Percentiles rank a stretch among this genome's conserved stretches.
These are phyloP conservation scores for Fallopia convolvulus DNA, from an alignment of 148 eudicot species.

Conservation along the genomic window DNA sequence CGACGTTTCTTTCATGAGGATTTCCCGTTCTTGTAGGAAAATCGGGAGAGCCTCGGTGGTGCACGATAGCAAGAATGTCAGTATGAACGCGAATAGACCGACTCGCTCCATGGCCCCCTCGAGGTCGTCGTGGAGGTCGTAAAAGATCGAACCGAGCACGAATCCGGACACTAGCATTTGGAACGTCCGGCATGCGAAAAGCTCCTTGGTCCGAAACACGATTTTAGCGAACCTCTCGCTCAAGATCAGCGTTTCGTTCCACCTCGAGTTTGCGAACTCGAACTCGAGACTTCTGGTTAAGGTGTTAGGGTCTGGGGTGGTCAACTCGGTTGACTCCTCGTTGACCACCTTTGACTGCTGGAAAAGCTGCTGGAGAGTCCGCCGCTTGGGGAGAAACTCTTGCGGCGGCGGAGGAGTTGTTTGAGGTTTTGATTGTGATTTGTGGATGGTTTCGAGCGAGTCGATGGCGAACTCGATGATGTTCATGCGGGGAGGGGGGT, in stretches of 20 bases:
- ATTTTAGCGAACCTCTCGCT: conserved; percentile 73
- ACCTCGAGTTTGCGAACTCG: conserved; percentile 44
- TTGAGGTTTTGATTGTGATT: conserved; percentile 21
- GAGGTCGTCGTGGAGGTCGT: conserved; percentile 50
- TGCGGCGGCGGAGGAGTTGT: neutral
- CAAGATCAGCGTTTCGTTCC: conserved; percentile 50
- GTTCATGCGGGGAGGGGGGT: conserved; percentile 64
- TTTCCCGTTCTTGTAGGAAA: conserved; percentile 90
- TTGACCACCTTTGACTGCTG: conserved; percentile 82
- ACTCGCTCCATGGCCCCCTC: conserved; percentile 74
- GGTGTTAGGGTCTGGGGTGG: neutral
- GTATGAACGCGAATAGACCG: conserved; percentile 85
- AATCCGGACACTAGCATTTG: conserved; percentile 82
- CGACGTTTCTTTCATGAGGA: conserved; percentile 85
- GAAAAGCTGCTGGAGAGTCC: conserved; percentile 77
- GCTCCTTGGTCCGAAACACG: conserved; percentile 75
- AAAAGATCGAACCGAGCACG: conserved; percentile 78
- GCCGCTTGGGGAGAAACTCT: neutral
- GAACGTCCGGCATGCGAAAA: conserved; percentile 65
- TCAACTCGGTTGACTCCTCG: conserved; percentile 28
- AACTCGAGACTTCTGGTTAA: neutral
- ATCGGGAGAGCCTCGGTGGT: conserved; percentile 90
- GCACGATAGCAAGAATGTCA: conserved; percentile 74
- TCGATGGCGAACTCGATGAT: conserved; percentile 86
- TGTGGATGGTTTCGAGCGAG: conserved; percentile 47